Base-by-base conservation (phyloP, 139 green algal species). In the Chlorella sorokiniana region DNA sequence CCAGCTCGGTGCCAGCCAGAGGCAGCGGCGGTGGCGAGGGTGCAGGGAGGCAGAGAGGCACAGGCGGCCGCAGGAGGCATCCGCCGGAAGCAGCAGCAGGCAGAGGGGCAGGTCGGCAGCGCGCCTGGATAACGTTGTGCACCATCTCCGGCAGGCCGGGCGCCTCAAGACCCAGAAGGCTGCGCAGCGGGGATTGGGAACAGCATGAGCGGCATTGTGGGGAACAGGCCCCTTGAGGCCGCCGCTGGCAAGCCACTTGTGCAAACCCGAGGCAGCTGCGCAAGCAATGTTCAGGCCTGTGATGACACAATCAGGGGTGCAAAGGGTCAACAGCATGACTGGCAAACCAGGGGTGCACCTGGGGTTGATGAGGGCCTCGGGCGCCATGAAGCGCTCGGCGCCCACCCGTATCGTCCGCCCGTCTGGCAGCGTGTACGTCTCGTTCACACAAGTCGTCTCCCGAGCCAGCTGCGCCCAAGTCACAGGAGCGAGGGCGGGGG, bases 381-480 rank as follows among this genome's bases (percentile, higher is more conserved):
- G 86, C 7, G 93, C 93, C 77, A 88, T 89, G 85, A 96, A 96
- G 29, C 94, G 88, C 90, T 97, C 94, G 0, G 88, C 45, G 4
- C 91, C 94, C 27, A 97, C 64, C 56, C 82, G 62, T 68, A 96
- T 94, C 35, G 87, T 64, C 25, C 91, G 78, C 8, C 94, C 94
- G 69, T 97, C 94, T 16, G 94, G 94, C 71, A 97, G 85, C 22
- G 88, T 94, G 86, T 95, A 97, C 48, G 69, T 83, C 54, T 93
- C 86, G 33, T 90, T 85, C 11, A 93, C 38, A 31, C 78, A 70
- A 6, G 94, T 97, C 11, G 94, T 97, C 82, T 97, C 94, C 51
- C 86, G 70, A 1, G 93, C 94, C 65, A 97, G 78, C 84, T 90
- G 87, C 65, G 82, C 5, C 29, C 35, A 67, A 27, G n/a, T n/a